A percentile compares a stretch with the other conserved stretches of the same genome.
phyloP scores from a whole-genome alignment of 2,329 filamentous ascomycete genomes.

The Chalara sp. region DNA sequence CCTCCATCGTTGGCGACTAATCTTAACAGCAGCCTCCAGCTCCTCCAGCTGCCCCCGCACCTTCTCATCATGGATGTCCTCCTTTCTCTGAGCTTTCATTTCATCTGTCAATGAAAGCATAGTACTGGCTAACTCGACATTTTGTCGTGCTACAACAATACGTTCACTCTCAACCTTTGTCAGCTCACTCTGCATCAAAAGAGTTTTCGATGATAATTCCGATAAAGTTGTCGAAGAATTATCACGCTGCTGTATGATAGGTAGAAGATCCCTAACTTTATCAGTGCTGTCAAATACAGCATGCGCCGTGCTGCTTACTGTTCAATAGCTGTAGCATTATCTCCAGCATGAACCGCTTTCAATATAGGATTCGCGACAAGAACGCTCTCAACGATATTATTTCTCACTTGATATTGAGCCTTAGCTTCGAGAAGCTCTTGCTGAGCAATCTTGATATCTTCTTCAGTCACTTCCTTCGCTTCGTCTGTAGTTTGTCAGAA shows the following conservation, averaged over 20 bases:
- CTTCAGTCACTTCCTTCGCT: slow-evolving; percentile 33
- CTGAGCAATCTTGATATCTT: slow-evolving; percentile 52
- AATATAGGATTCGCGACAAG: slow-evolving; percentile 69
- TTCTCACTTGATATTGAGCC: slow-evolving; percentile 62
- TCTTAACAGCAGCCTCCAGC: slow-evolving; percentile 52
- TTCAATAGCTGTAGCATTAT: slow-evolving; percentile 58
- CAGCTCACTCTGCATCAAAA: slow-evolving; percentile 44
- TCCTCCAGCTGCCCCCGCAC: slow-evolving; percentile 48
- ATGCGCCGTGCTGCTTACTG: slow-evolving; percentile 40
- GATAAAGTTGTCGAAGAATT: slow-evolving; percentile 56
- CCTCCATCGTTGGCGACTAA: slow-evolving; percentile 61
- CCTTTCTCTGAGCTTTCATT: slow-evolving; percentile 43
- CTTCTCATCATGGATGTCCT: slow-evolving; percentile 46
- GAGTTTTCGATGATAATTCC: slow-evolving; percentile 47
- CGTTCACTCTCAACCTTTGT: slow-evolving; percentile 52
- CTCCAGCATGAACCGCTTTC: slow-evolving; percentile 67
- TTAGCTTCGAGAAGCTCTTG: slow-evolving; percentile 60
- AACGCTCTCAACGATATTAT: slow-evolving; percentile 61
- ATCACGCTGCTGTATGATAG: slow-evolving; percentile 62
- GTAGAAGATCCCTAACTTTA: slow-evolving; percentile 41
- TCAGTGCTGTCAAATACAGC: slow-evolving; percentile 4
- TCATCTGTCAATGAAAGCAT: slow-evolving; percentile 58
- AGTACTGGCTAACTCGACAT: slow-evolving; percentile 54
- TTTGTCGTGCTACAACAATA: slow-evolving; percentile 48
- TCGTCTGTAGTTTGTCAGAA: slow-evolving; percentile 17